Evolutionary conservation across 345 rosid genomes (phyloP).

Genomic region (Noccaea bulbosa): DNA sequence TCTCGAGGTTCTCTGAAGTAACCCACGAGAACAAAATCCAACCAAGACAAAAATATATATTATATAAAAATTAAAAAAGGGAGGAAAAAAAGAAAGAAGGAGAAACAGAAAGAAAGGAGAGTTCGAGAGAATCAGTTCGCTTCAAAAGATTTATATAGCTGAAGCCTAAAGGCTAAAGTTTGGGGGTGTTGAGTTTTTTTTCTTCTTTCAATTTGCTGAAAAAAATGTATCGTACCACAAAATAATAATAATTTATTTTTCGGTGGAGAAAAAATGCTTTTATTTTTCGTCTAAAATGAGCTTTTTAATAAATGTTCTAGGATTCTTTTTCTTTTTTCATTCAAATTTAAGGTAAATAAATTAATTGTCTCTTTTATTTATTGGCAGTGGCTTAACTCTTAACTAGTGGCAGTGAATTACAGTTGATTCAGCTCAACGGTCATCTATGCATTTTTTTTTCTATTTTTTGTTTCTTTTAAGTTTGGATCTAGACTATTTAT

Average conservation of each 20-base stretch:
- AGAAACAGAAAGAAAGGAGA: conserved; percentile 1
- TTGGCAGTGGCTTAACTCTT: conserved; percentile 9
- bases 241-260: conserved; percentile 5
- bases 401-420: conserved; percentile 28
- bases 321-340: conserved; percentile 6
- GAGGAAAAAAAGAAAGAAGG: background rate
- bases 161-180: conserved; percentile 32
- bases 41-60: conserved; percentile 37
- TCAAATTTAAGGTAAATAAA: conserved; percentile 17
- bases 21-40: conserved; percentile 46
- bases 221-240: conserved; percentile 43
- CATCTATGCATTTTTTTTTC: conserved; percentile 17
- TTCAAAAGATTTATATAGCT: conserved; percentile 36
- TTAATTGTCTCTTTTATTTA: background rate
- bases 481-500: conserved; percentile 1
- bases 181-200: background rate
- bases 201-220: conserved; percentile 23
- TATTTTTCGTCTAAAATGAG: conserved; percentile 5
- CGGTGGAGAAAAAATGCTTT: conserved; percentile 25
- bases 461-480: background rate
- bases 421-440: conserved; percentile 43
- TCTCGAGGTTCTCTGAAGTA: conserved; percentile 44
- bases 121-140: conserved; percentile 30
- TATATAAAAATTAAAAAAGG: background rate
- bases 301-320: conserved; percentile 27